Evolutionary conservation across 2,329 filamentous ascomycete species (phyloP), one percentile per base, ranked within the genome.

Genomic region (Cladosporium halotolerans): DNA sequence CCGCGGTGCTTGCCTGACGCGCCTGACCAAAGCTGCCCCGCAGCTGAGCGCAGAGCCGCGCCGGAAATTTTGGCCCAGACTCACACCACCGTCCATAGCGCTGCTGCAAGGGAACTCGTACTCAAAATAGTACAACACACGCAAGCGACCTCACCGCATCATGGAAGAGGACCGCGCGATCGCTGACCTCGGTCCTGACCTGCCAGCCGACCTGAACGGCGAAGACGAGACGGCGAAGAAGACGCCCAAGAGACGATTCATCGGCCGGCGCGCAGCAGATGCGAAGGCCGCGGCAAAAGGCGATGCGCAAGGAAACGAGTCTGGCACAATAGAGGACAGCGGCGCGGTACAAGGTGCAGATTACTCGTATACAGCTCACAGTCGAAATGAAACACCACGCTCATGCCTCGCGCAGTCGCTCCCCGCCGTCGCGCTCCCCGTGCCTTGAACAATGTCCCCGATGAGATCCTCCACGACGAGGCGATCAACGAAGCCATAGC

Each of bases 231-330:
- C 76, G 16, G 67, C 67, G 1, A 69, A 72, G 45, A 88, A 79
- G 66, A 86, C 92, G 64, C 93, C 93, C 18, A 95, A 88, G 76
- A 91, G 92, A 72, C 82, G 92, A 54, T 99, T 99, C 62, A 86
- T 99, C 14, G 93, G 93, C 31, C 80, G 89, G 60, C 83, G 85
- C 63, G 81, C 88, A 18, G 88, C 88, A 8, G 78, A 82, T 57
- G 81, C 84, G 63, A 78, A 81, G 61, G 74, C 79, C 39, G 71
- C 76, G 55, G 78, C 75, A 64, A 72, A 66, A 60, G 62, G 64
- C 38, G 66, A 69, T 54, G 76, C 74, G 65, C 70, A 68, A 58
- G 56, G 49, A 9, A 59, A 64, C 28, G 48, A 38, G 34, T 70
- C 70, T 57, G 63, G 65, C 45, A 78, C 69, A 70, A 76, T 79